These are phyloP conservation scores for Yamadazyma olivae DNA, from an alignment of 805 yeast genomes.

Conservation along the genomic window DNA sequence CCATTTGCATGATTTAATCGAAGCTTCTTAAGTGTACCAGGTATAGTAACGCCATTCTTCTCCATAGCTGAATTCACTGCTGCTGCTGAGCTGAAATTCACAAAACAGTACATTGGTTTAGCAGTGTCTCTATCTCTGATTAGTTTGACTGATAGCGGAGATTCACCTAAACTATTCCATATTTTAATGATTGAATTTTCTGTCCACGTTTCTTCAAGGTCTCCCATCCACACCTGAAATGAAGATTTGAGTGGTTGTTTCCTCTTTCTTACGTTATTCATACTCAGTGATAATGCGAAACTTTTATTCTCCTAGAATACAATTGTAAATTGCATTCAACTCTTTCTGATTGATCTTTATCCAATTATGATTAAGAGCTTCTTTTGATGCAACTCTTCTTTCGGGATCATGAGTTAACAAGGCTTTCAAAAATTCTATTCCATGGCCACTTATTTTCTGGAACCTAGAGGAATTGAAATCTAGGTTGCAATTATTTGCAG, in stretches of 20 bases:
- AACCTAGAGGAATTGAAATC: no score
- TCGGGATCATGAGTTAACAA: no score
- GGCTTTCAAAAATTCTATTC: no score
- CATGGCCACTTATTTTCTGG: no score
- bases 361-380: conserved; percentile 47
- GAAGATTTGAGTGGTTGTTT: conserved; percentile 1
- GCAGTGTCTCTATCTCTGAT: conserved; percentile 66
- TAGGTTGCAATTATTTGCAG: no score
- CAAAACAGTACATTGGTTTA: conserved; percentile 62
- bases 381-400: conserved; percentile 31
- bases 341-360: conserved; percentile 35
- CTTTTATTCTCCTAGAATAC: neutral
- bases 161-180: conserved; percentile 72
- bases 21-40: conserved; percentile 58
- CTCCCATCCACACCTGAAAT: conserved; percentile 83
- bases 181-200: conserved; percentile 63
- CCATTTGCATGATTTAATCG: conserved; percentile 78
- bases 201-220: conserved; percentile 80
- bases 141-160: conserved; percentile 56
- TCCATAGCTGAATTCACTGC: conserved; percentile 65
- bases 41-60: conserved; percentile 67
- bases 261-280: conserved; percentile 1
- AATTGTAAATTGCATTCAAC: conserved; percentile 31
- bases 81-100: conserved; percentile 61
- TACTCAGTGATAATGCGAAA: no score